Base-by-base conservation (phyloP, 1,139 yeast species). In the Saccharomyces hybrid region DNA sequence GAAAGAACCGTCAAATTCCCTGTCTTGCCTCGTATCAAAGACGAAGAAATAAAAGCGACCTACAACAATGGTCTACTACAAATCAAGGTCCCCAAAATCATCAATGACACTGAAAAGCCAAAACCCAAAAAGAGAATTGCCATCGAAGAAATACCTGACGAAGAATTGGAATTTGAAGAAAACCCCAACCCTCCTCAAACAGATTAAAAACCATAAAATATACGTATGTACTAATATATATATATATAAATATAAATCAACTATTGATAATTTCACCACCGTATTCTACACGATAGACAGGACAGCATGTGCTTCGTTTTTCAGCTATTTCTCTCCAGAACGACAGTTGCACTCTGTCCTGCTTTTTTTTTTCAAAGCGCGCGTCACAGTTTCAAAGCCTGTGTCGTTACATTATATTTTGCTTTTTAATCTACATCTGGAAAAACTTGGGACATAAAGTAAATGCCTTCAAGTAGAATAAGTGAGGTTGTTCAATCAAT, bases 1-100 rank as follows among this genome's bases (percentile, higher is more conserved):
- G 82, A 80, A 62, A 76, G 86, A 66, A 72, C 78, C 34, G 69
- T 82, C 52, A 78, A 76, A 54, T 74, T 82, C 61, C 85, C 85
- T 30, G 72, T 75, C 0, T 69, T 76, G 52, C 81, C 82, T 53
- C 72, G 74, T 51, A 74, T 82, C 41, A 70, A 75, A 49, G 84
- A 81, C 53, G 81, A 78, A 16, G 70, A 69, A 28, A 81, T 82
- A 57, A 75, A 73, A 52, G 86, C 86, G 20, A 75, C 76, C 53
- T 79, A 76, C 56, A 58, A 69, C 52, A 71, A 67, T 50, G 86
- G 86, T 16, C 68, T 81, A 56, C 68, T 82, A 55, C 81, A 78
- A 56, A 72, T 82, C 46, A 72, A 68, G 42, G 68, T 81, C 11
- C 84, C 84, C 49, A 81, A 81, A 59, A 51, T 65, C 8, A 53